Evolutionary conservation across 2,329 filamentous ascomycete species (phyloP), one percentile per base, ranked within the genome.

Genomic region (Ophiostoma ulmi): DNA sequence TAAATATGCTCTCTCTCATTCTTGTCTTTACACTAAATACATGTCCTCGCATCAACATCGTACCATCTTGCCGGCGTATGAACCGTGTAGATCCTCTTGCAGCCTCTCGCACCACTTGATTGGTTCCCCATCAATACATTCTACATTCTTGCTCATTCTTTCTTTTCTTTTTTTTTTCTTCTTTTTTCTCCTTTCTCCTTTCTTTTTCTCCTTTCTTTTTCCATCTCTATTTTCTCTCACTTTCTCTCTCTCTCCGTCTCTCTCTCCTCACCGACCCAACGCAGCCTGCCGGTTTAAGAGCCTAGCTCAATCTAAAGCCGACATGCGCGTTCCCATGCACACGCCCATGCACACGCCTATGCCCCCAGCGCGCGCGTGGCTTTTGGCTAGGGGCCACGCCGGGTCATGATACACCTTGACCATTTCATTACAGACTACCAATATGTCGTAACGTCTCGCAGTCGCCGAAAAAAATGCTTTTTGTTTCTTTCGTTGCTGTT

Each of bases 321-420:
- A 31, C 31, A 31, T 31, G 31, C 31, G 31, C 3, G 31, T 31
- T 31, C 22, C 5, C 20, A 55, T 55, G 48, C 48, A 10, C 20
- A 22, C 48, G 7, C 20, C 20, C 20, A 20, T 20, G 48, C 7
- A 55, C 22, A 11, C 31, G 14, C 14, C 52, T 3, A 64, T 31
- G 58, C 58, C 31, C 61, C 3, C 61, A 64, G 61, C 38, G 31
- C 36, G 6, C 63, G 63, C 55, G 22, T 63, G 58, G 58, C 58
- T 63, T 63, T 63, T 58, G 52, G n/a, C 52, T 58, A 31, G 26
- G 55, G 58, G 31, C 17, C 61, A 36, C 61, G 61, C 61, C 61
- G 61, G 63, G 35, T 26, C 20, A 36, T 39, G 63, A 65, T 39
- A 64, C 61, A 14, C 4, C 14, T 38, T 31, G n/a, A 38, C 26